Conservation (phyloP, 768 basidiomycete species). For the Lactifluus hygrophoroides region DNA sequence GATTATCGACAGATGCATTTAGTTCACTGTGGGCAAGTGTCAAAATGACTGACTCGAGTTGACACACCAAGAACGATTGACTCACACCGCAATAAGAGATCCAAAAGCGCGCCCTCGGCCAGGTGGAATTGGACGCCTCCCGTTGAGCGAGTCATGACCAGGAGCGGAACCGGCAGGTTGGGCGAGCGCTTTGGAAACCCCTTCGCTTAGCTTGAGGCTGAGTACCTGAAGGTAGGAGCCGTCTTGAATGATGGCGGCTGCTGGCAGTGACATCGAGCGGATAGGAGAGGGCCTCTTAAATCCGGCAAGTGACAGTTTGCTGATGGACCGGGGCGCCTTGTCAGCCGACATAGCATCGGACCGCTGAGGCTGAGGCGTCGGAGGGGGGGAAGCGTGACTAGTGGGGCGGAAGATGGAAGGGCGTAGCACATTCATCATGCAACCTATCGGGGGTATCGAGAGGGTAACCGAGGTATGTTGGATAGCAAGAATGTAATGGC, state of each 20-base stretch:
- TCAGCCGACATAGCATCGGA: conserved; percentile 36
- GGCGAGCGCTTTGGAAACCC: conserved; percentile 64
- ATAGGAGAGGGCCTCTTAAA: conserved; percentile 52
- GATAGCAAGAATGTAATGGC: conserved; percentile 19
- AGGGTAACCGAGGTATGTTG: conserved; percentile 18
- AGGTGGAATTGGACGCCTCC: conserved; percentile 63
- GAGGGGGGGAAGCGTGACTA: conserved; percentile 56
- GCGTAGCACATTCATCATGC: conserved; percentile 59
- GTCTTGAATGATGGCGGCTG: conserved; percentile 53
- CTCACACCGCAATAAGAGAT: conserved; percentile 61
- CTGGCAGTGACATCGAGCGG: conserved; percentile 27
- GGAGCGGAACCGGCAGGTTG: conserved; percentile 50
- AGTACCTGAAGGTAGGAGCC: conserved; percentile 74
- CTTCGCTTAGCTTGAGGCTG: conserved; percentile 70
- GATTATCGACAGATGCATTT: conserved; percentile 51
- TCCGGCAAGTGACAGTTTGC: conserved; percentile 49
- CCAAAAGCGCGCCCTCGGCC: conserved; percentile 66
- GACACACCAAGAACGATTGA: conserved; percentile 17
- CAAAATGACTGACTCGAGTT: not conserved
- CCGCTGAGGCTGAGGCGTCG: conserved; percentile 23
- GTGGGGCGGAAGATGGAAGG: conserved; percentile 55
- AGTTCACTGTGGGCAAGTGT: conserved; percentile 48
- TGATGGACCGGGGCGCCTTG: conserved; percentile 41
- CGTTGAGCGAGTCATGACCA: conserved; percentile 46
- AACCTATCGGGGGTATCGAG: conserved; percentile 13